Evolutionary conservation across 179 eudicot species (phyloP).

Genomic region (Gypsophila paniculata): DNA sequence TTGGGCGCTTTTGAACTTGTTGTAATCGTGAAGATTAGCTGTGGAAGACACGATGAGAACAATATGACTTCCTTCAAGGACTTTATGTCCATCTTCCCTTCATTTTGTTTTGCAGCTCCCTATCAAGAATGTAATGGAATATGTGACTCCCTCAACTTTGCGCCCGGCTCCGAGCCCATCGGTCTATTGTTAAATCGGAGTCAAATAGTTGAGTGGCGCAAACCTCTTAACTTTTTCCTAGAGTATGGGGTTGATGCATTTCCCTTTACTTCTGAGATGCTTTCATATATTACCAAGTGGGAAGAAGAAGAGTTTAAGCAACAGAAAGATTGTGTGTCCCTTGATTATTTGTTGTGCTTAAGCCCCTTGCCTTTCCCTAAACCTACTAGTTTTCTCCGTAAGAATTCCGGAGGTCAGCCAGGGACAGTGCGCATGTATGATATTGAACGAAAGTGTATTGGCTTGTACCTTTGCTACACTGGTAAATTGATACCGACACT

Average conservation of each 20-base stretch:
- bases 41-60: too few relatives aligned
- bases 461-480: background rate
- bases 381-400: background rate
- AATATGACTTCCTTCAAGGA: too few relatives aligned
- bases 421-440: background rate
- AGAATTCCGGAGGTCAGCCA: background rate
- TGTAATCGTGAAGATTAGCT: background rate
- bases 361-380: background rate
- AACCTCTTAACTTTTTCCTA: constrained; percentile 10
- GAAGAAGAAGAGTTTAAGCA: background rate
- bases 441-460: background rate
- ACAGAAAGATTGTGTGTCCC: too few relatives aligned
- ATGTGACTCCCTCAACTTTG: background rate
- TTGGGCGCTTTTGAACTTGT: constrained; percentile 6
- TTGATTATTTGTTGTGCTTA: background rate
- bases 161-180: background rate
- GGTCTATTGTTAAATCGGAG: background rate
- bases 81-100: background rate
- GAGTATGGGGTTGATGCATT: background rate
- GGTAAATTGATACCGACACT: background rate
- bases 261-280: constrained; percentile 7
- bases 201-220: background rate
- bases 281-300: background rate
- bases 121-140: background rate
- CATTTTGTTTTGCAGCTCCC: constrained; percentile 2